Conservation (phyloP, 768 basidiomycete species). For the Psilocybe subaeruginosa region DNA sequence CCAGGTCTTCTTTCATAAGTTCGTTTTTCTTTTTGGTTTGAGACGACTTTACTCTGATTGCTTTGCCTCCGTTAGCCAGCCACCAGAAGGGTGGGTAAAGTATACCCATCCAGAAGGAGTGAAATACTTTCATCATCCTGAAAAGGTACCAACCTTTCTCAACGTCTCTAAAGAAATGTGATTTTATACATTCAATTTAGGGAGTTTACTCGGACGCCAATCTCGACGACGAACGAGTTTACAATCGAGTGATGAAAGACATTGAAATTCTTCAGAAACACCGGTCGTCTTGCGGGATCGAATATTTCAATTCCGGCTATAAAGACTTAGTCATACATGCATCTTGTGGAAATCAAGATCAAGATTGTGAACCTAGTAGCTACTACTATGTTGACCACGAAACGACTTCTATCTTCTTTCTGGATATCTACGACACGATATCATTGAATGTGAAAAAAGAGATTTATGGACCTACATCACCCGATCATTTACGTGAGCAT, state of each 20-base stretch:
- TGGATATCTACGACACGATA: conserved; percentile 41
- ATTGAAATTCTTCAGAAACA: conserved; percentile 31
- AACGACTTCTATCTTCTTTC: conserved; percentile 55
- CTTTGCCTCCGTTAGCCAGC: not conserved
- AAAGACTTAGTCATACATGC: conserved; percentile 52
- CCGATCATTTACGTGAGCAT: conserved; percentile 42
- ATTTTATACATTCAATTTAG: conserved; percentile 25
- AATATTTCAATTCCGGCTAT: conserved; percentile 30
- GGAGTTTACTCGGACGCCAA: conserved; percentile 58
- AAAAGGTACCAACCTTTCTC: not conserved
- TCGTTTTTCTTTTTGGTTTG: not conserved
- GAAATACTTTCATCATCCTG: not conserved
- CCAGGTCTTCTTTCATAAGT: not conserved
- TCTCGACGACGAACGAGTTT: conserved; percentile 39
- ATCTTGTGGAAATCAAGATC: conserved; percentile 19
- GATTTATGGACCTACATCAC: conserved; percentile 37
- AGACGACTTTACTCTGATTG: not conserved
- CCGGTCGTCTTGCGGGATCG: conserved; percentile 9
- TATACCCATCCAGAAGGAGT: conserved; percentile 2
- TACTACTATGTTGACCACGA: conserved; percentile 43
- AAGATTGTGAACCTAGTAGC: conserved; percentile 20
- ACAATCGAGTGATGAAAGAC: conserved; percentile 37
- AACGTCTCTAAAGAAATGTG: not conserved
- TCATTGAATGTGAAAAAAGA: conserved; percentile 31
- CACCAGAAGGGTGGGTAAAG: not conserved